Evolutionary conservation across 2,329 filamentous ascomycete species (phyloP), one percentile per base, ranked within the genome.

Genomic region (Penicillium polonicum): DNA sequence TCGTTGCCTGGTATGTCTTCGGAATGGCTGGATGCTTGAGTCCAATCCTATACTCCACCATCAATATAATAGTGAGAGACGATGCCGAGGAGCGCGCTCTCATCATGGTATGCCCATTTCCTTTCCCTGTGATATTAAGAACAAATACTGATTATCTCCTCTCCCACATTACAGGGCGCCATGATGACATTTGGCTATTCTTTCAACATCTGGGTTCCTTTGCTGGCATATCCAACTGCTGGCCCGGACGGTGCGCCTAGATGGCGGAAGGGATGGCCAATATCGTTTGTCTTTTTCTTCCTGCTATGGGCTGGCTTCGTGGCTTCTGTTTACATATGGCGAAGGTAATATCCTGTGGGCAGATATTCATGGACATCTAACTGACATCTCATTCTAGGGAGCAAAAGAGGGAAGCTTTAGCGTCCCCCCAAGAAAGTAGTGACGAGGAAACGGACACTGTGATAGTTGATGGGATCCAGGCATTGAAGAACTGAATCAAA

Each of bases 191-290:
- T 79, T 46, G 77, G 77, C 36, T 79, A 78, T 57, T 78, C 75
- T 0, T 78, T 79, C 60, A 70, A 78, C 39, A 78, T 79, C 13
- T 79, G 78, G 78, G 75, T 78, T 5, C 76, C 77, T 0, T 68
- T 79, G 6, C 65, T 79, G 2, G 65, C 77, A 2, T 80, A 76
- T 57, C 78, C 77, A 0, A 79, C 76, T 0, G 75, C 74, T 0
- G 76, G 76, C 1, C 67, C 70, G 0, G 62, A 76, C 31, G 75
- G 77, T 3, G 78, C 78, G 0, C 80, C 80, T 0, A 70, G 75
- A 35, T 83, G 80, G 80, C 75, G 67, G 2, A 79, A 78, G 31
- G 80, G 80, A 0, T 82, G 79, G 72, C 78, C 79, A 0, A 74
- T 80, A 6, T 75, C 78, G 2, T 74, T 82, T 48, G 74, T 72